Base-by-base conservation (phyloP, 2,329 filamentous ascomycete genomes). In the Xylariaceae sp. region DNA sequence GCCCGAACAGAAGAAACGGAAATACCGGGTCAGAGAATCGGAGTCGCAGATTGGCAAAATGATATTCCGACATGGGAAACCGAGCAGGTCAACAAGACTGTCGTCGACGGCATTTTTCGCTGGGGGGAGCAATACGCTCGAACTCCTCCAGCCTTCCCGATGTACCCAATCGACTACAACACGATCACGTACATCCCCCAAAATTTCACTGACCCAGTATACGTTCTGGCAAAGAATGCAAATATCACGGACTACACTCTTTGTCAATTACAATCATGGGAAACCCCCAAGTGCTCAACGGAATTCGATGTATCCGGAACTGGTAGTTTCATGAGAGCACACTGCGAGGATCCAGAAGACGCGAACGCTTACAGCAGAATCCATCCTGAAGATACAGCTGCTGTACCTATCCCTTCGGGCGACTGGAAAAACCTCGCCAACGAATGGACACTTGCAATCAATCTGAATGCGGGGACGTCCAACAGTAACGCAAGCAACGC, bases 81-180 rank as follows among this genome's bases (percentile, higher is more conserved):
- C 0, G 60, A 72, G 2, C 82, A 70, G 65, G 61, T 77, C 1
- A 84, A 84, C 53, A 64, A 66, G 11, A 87, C 82, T 0, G 75
- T 71, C 0, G 80, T 89, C 0, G 86, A 91, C 58, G 77, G 87
- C 2, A 69, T 90, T 1, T 92, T 92, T 58, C 72, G 73, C 10
- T 90, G 86, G 81, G 82, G 82, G 0, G 59, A 72, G 1, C 66
- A 74, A 31, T 74, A 81, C 45, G 53, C 63, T 1, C 72, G 82
- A 36, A 67, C 70, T 0, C 77, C 79, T 6, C 83, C 77, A 0
- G 72, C 78, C 6, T 85, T 81, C 55, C 68, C 61, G 48, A 62
- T 73, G 75, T 77, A 67, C 22, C 88, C 88, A 0, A 64, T 69
- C 1, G 67, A 77, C 6, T 86, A 77, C 67, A 91, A 92, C 63